Evolutionary conservation across 2,329 filamentous ascomycete species (phyloP), one percentile per base, ranked within the genome.

Genomic region (Alternaria conjuncta): DNA sequence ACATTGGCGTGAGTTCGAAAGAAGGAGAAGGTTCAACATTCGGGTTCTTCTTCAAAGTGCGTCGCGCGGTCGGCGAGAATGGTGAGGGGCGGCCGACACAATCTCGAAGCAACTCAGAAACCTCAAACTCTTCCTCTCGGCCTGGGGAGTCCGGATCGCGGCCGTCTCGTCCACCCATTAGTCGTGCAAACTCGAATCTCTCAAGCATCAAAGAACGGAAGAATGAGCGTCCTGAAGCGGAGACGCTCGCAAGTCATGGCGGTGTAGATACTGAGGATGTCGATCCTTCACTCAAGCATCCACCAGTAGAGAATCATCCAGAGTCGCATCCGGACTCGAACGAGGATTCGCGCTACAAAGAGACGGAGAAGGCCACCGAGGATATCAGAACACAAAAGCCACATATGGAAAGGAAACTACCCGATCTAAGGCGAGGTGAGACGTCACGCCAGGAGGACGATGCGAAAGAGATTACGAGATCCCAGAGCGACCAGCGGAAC

Each of bases 41-140:
- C 55, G 77, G 74, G 0, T 80, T 79, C 56, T 80, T 78, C 63
- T 79, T 79, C 70, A 79, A 76, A 60, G 77, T 75, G 1, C 74
- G 77, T 15, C 70, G 71, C 25, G 70, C 71, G 5, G 66, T 73
- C 12, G 71, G 66, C 3, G 43, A 63, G 5, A 66, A 30, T 15
- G 72, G 74, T 21, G 71, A 68, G 10, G 70, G 71, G 23, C 66
- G 75, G 32, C 76, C 77, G 5, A 69, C 75, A 12, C 65, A 67
- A 41, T 68, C 70, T 26, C 71, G 75, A 20, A 67, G 57, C 28
- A 71, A 69, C 6, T 78, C 75, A 1, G 75, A 76, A 23, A 61
- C 61, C 4, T 64, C 64, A 1, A 60, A 69, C 6, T 5, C 61
- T 26, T 55, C 55, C 2, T 46, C 36, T 15, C 66, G 61, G 4